Evolutionary conservation across 2,329 filamentous ascomycete genomes (phyloP), one percentile per base, ranked within the genome.

Genomic region (Neonectria neomacrospora): DNA sequence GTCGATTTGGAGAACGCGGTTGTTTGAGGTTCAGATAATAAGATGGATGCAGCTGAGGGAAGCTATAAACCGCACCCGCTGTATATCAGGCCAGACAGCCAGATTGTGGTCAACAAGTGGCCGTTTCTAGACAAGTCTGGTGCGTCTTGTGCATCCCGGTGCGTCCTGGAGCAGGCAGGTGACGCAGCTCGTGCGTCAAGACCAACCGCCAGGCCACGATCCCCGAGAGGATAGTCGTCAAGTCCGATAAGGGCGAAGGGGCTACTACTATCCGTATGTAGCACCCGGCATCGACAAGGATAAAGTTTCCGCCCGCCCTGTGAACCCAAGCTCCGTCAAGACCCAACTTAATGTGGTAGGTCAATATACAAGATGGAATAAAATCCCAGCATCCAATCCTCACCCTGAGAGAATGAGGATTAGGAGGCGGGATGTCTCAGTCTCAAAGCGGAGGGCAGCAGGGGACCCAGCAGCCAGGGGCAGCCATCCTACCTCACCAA

Each of bases 21-120:
- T 54, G 64, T 66, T 71, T 70, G 50, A 60, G 54, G 59, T 58
- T 44, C 30, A 62, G 61, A 62, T 69, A 56, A 56, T 50, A 30
- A 59, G 64, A 62, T 69, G 61, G 6, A 26, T n/a, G n/a, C 63
- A 65, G 53, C 58, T 59, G 45, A 66, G 47, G 54, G 63, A 57
- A 50, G 57, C 58, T 64, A 59, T 16, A 70, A 63, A 47, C 18
- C 62, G 34, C 52, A 57, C 34, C 48, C 61, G 66, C 70, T 69
- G 39, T 48, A 48, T 34, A 61, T 61, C 63, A 68, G 53, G 53
- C 62, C 65, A 66, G 63, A 52, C 32, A 58, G 56, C 39, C 28
- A 39, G 34, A 51, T 68, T 66, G 37, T 68, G 51, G 42, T 53
- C 44, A 57, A 59, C 18, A 66, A 69, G 57, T 64, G 52, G 47